Percentiles rank a stretch among this genome's conserved stretches.
Evolutionary conservation across 306 rosid species (phyloP).

Genomic region (Fragaria ananassa): DNA sequence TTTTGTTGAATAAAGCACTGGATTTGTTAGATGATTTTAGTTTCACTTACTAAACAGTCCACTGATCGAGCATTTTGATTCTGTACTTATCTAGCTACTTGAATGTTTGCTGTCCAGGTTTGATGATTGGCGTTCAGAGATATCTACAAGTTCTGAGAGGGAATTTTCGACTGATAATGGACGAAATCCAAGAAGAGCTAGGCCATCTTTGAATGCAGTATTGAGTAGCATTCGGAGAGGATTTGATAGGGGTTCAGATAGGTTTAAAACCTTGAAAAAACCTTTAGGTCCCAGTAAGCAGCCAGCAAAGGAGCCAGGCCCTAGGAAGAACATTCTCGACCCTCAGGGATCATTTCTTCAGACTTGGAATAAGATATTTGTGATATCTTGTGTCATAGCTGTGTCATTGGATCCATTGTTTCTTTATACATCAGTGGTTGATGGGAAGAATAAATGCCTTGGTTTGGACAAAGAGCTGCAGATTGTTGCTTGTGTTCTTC

Average conservation of each 20-base stretch:
- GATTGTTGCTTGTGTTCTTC: constrained; percentile 61
- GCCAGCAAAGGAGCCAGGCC: constrained; percentile 23
- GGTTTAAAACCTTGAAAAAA: constrained; percentile 19
- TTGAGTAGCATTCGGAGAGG: constrained; percentile 23
- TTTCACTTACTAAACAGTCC: constrained; percentile 9
- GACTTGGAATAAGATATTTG: constrained; percentile 82
- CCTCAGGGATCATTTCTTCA: constrained; percentile 81
- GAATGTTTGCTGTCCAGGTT: constrained; percentile 40
- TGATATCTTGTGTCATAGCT: constrained; percentile 65
- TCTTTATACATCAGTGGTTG: constrained; percentile 59
- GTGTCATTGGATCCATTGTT: constrained; percentile 79
- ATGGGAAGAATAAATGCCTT: constrained; percentile 36
- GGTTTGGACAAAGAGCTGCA: constrained; percentile 29
- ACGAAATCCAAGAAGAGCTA: constrained; percentile 28
- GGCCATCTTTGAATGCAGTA: constrained; percentile 28
- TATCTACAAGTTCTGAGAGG: constrained; percentile 36
- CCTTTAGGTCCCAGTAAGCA: constrained; percentile 21
- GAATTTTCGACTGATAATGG: constrained; percentile 29
- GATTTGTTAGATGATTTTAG: constrained; percentile 11
- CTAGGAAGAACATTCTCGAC: constrained; percentile 47
- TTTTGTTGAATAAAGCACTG: background rate
- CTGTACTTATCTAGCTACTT: background rate
- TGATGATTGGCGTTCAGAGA: constrained; percentile 54
- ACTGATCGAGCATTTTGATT: background rate
- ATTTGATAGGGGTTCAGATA: constrained; percentile 25